Base-by-base conservation (phyloP, 1,284 basidiomycete species). In the Farysia itapuensis region DNA sequence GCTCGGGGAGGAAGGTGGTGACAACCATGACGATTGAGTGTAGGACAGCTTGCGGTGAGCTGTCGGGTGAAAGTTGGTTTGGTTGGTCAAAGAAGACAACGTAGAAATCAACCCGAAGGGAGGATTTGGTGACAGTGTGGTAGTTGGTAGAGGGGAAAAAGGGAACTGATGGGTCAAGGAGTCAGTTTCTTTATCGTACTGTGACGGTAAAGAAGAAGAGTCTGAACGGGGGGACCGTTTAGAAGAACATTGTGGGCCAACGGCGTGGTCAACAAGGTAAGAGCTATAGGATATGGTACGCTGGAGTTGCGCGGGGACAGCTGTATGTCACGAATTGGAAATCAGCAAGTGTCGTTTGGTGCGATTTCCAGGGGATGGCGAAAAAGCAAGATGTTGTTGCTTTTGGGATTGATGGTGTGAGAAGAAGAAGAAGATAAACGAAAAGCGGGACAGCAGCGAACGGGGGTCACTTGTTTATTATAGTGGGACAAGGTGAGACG, bases 231-330 rank as follows among this genome's bases (percentile, higher is more conserved):
- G 35, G 34, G 39, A 33, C 51, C 58, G 58, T 51, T 61, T 61
- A 61, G 58, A 61, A 61, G 51, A 56, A 38, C 58, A 61, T 61
- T 51, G 41, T 61, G 58, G 58, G 58, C 58, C 58, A 61, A 41
- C 58, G 50, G 45, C 48, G 58, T 61, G 58, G 58, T 61, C 46
- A 38, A 40, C 22, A 40, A 56, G 31, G 30, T 35, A 61, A 39
- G 47, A 44, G 51, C 58, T 56, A 47, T 51, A 64, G 49, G 53
- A 59, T 39, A 57, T 64, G 39, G 49, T 57, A 38, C 11, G 34
- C 46, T 28, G 39, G n/a, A n/a, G n/a, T n/a, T n/a, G n/a, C n/a
- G n/a, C n/a, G n/a, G n/a, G n/a, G n/a, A n/a, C n/a, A n/a, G n/a
- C n/a, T n/a, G n/a, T n/a, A n/a, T n/a, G n/a, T n/a, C n/a, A n/a